Evolutionary conservation across 495 filamentous ascomycete genomes (phyloP).

Genomic region (Lasiosphaeria miniovina): DNA sequence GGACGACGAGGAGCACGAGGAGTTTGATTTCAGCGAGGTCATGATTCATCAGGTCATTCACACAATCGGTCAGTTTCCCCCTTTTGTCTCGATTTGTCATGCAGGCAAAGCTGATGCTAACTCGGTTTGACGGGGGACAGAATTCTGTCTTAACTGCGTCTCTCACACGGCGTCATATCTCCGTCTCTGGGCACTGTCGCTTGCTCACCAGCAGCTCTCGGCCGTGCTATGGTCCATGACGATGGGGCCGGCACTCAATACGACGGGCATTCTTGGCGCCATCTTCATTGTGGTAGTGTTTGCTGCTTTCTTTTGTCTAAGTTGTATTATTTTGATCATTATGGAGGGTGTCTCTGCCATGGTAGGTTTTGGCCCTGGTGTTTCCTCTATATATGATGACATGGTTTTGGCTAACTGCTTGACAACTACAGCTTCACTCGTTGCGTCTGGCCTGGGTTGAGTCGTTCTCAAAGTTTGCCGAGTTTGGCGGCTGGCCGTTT

Average conservation of each 20-base stretch:
- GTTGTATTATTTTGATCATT: constrained; percentile 66
- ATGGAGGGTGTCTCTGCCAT: constrained; percentile 52
- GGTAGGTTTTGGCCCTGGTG: constrained; percentile 33
- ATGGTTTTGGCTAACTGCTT: constrained; percentile 1
- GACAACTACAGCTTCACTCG: constrained; percentile 62
- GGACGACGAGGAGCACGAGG: constrained; percentile 75
- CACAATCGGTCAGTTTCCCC: constrained; percentile 72
- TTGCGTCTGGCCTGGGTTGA: constrained; percentile 98
- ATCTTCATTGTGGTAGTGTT: constrained; percentile 78
- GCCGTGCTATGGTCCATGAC: constrained; percentile 98
- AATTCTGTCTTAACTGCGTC: constrained; percentile 99
- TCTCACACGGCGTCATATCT: constrained; percentile 99
- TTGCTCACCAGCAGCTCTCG: constrained; percentile 96
- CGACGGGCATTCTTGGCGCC: constrained; percentile 63
- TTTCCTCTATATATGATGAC: background rate
- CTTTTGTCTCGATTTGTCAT: constrained; percentile 8
- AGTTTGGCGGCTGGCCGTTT: constrained; percentile 90
- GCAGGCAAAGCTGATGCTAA: constrained; percentile 4
- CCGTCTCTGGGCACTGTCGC: constrained; percentile 94
- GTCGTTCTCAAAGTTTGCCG: constrained; percentile 99
- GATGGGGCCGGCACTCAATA: constrained; percentile 67
- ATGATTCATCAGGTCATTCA: constrained; percentile 99
- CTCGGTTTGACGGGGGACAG: constrained; percentile 37
- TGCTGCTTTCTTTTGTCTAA: constrained; percentile 83
- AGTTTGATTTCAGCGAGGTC: constrained; percentile 92